Percentiles rank a stretch among this genome's conserved stretches.
phyloP scores from a whole-genome alignment of 768 basidiomycete species.

The Chiua virens region DNA sequence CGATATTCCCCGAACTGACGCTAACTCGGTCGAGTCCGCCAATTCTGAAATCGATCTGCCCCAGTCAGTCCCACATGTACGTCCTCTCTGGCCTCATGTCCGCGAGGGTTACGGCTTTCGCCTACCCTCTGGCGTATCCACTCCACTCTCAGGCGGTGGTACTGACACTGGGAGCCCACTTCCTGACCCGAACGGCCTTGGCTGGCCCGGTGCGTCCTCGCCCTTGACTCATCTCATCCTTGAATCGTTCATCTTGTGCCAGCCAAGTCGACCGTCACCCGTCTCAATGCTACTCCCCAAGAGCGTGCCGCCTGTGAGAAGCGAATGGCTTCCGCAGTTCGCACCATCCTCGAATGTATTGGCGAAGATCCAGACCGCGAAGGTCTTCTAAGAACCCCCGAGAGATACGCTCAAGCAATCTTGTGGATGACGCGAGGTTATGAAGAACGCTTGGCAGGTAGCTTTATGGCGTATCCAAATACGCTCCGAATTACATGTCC shows the following conservation, averaged over 20 bases:
- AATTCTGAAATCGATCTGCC: constrained; percentile 11
- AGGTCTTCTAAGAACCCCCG: constrained; percentile 88
- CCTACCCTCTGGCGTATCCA: constrained; percentile 62
- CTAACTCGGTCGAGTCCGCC: constrained; percentile 1
- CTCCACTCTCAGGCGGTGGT: constrained; percentile 46
- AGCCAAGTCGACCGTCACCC: constrained; percentile 90
- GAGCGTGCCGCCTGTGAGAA: constrained; percentile 73
- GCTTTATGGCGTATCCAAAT: constrained; percentile 17
- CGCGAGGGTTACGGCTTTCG: constrained; percentile 86
- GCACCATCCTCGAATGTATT: constrained; percentile 93
- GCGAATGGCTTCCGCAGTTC: constrained; percentile 80
- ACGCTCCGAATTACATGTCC: neutral
- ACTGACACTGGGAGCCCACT: constrained; percentile 34
- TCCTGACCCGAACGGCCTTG: constrained; percentile 70
- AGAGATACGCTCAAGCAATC: constrained; percentile 93
- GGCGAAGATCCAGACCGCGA: constrained; percentile 98
- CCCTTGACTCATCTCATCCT: constrained; percentile 1
- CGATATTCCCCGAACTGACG: constrained; percentile 8
- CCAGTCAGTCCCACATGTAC: constrained; percentile 15
- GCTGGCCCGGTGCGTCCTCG: constrained; percentile 78
- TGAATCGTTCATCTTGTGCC: constrained; percentile 12
- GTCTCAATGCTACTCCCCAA: constrained; percentile 75
- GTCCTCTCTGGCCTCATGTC: constrained; percentile 36
- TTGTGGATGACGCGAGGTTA: constrained; percentile 99
- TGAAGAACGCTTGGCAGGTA: constrained; percentile 91